Percentiles rank a stretch among this genome's conserved stretches.
These are phyloP conservation scores for Fraxinus sp. DNA, from an alignment of 305 asterid genomes.

Conservation along the genomic window DNA sequence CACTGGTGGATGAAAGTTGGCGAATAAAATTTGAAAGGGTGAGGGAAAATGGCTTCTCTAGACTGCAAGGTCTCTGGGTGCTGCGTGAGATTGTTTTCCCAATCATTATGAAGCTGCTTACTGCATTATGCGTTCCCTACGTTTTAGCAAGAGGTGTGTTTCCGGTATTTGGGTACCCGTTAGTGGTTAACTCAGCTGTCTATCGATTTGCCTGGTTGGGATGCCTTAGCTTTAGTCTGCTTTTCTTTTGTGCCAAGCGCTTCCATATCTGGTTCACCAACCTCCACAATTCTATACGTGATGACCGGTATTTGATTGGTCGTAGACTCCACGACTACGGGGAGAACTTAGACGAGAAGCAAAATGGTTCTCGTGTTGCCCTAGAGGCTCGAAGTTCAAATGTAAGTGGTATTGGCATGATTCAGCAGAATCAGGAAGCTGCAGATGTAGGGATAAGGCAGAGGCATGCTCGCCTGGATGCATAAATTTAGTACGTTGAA, in stretches of 20 bases:
- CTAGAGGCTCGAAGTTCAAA: conserved; percentile 6
- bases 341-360: conserved; percentile 42
- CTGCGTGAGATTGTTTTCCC: conserved; percentile 86
- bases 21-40: conserved; percentile 87
- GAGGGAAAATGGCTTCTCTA: conserved; percentile 87
- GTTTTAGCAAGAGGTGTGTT: conserved; percentile 84
- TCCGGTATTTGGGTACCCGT: conserved; percentile 83
- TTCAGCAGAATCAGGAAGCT: conserved; percentile 30
- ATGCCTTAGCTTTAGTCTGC: conserved; percentile 66
- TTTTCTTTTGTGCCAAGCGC: conserved; percentile 80
- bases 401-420: conserved; percentile 6
- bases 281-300: conserved; percentile 91
- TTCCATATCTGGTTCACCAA: conserved; percentile 96
- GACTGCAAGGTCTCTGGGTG: conserved; percentile 92
- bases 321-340: conserved; percentile 87
- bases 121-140: conserved; percentile 90
- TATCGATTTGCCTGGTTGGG: conserved; percentile 95
- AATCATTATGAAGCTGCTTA: conserved; percentile 85
- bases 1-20: conserved; percentile 91
- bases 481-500: conserved; percentile 24
- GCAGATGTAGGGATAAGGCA: conserved; percentile 55
- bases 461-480: conserved; percentile 54
- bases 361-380: conserved; percentile 10
- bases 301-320: conserved; percentile 89
- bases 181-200: conserved; percentile 89